These are phyloP conservation scores for Croton setiger DNA, from an alignment of 441 rosid genomes.

Conservation along the genomic window DNA sequence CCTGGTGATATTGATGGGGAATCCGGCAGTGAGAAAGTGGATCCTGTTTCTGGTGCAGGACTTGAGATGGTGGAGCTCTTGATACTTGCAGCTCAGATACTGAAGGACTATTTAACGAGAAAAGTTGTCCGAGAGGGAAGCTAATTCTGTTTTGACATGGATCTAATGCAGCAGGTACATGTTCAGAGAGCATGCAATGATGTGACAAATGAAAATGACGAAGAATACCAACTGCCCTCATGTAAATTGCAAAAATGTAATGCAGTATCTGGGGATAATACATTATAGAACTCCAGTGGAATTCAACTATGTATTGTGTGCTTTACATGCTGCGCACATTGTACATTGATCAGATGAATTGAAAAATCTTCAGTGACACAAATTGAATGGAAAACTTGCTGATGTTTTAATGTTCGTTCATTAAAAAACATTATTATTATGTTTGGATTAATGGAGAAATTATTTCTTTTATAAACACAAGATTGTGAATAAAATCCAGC, in stretches of 20 bases:
- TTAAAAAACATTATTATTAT: too few species aligned
- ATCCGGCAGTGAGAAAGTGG: slow-evolving; percentile 49
- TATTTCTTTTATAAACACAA: too few species aligned
- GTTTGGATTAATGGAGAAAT: too few species aligned
- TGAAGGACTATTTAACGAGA: slow-evolving; percentile 37
- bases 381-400: not conserved
- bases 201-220: not conserved
- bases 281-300: not conserved
- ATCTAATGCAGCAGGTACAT: not conserved
- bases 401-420: too few species aligned
- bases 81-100: slow-evolving; percentile 63
- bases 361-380: not conserved
- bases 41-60: slow-evolving; percentile 83
- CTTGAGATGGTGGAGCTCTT: slow-evolving; percentile 98
- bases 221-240: not conserved
- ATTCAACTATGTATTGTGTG: slow-evolving; percentile 1
- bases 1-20: slow-evolving; percentile 25
- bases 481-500: too few species aligned
- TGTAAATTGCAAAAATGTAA: not conserved
- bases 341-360: not conserved
- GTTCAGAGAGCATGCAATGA: not conserved
- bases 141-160: slow-evolving; percentile 10
- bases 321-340: not conserved
- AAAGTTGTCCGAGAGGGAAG: slow-evolving; percentile 19
- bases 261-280: not conserved